Conservation (phyloP, 768 basidiomycete genomes). For the Sarcodon sp. region DNA sequence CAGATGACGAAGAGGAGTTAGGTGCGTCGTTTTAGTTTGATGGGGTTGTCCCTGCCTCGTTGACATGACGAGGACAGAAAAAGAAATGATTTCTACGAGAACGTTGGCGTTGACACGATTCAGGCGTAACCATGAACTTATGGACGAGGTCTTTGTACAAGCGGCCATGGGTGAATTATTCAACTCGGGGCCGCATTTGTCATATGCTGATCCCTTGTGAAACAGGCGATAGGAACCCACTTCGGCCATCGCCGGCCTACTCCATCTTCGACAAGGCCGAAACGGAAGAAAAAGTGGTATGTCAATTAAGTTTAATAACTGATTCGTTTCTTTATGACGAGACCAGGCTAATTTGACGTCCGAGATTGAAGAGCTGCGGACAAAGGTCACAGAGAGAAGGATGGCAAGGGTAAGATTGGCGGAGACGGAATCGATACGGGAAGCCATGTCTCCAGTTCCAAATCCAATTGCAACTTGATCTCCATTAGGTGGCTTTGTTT, state of each 20-base stretch:
- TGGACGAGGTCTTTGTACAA: constrained; percentile 70
- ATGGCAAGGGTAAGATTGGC: constrained; percentile 17
- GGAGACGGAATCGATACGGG: too few relatives aligned
- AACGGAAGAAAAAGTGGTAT: constrained; percentile 41
- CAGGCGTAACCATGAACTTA: constrained; percentile 70
- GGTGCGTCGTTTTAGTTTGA: neutral
- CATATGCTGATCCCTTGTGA: neutral
- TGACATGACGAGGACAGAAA: constrained; percentile 31
- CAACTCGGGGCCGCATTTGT: constrained; percentile 1
- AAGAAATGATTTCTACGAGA: constrained; percentile 59
- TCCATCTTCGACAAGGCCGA: constrained; percentile 48
- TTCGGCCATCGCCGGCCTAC: constrained; percentile 31
- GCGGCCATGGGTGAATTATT: constrained; percentile 45
- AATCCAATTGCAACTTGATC: too few relatives aligned
- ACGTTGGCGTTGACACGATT: constrained; percentile 63
- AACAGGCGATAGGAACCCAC: constrained; percentile 31
- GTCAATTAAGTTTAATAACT: constrained; percentile 10
- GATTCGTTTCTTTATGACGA: neutral
- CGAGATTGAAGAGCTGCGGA: constrained; percentile 44
- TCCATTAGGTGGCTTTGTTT: too few relatives aligned
- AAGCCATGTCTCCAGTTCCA: too few relatives aligned
- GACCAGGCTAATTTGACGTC: constrained; percentile 39
- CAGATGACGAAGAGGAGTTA: constrained; percentile 10
- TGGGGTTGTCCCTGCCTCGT: neutral
- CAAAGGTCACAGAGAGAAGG: constrained; percentile 32